Base-by-base conservation (phyloP, 2,329 filamentous ascomycete species). In the Exophiala phaeomuriformis region DNA sequence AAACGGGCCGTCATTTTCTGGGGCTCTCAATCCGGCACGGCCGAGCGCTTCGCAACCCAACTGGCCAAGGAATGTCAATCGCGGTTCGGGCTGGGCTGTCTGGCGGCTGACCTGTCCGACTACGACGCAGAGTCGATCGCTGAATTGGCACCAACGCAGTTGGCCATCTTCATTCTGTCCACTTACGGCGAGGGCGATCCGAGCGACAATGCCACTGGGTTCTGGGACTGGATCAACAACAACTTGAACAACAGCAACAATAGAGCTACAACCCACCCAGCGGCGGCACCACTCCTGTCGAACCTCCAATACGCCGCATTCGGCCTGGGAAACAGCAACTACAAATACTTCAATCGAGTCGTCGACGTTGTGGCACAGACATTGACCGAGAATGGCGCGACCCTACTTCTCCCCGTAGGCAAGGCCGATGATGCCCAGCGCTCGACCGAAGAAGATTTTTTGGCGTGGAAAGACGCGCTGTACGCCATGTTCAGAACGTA, bases 141-240 rank as follows among this genome's bases (percentile, higher is more conserved):
- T 67, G 75, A 81, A 47, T 79, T 95, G 58, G 85, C 89, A n/a
- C 78, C 79, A 55, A 85, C 91, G 69, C 93, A 94, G 72, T 71
- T 95, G 47, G 86, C 85, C 64, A 84, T 96, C 72, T 95, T 96
- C 67, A 83, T 96, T 52, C 80, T 96, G 49, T 90, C 90, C 46
- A 96, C 90, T 9, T 96, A 96, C 65, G 90, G 91, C 61, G 91
- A 96, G 76, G 90, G 90, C 53, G 91, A 96, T 73, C 91, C 90
- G 33, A 95, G 89, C 37, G 91, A 96, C 66, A 96, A 96, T 67
- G 90, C 91, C 3, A 87, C 93, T 56, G 90, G 95, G 64, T 95
- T 96, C 73, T 95, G 64, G 61, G 62, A 90, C 73, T 90, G 95
- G 71, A 90, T 95, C 70, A 80, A 91, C 64, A 49, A 62, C 55